phyloP scores from a whole-genome alignment of 768 basidiomycete species.

The Collybiopsis confluens region DNA sequence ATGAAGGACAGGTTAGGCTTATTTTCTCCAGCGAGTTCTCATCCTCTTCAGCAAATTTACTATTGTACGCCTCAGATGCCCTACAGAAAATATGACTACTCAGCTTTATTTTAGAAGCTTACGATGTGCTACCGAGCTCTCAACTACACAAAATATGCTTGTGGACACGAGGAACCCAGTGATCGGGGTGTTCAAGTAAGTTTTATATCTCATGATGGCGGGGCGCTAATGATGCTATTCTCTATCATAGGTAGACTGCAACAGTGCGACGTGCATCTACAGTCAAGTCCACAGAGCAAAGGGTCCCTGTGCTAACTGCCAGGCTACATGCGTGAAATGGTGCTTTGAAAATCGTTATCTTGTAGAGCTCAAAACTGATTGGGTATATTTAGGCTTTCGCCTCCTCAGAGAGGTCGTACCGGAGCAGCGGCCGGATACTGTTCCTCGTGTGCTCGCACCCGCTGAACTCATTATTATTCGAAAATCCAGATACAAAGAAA shows the following conservation, averaged over 20 bases:
- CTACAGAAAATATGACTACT: neutral
- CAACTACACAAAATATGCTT: constrained; percentile 3
- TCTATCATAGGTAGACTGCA: neutral
- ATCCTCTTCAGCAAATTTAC: neutral
- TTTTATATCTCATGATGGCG: neutral
- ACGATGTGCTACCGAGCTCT: constrained; percentile 7
- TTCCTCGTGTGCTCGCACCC: too few relatives aligned
- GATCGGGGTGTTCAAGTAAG: constrained; percentile 3
- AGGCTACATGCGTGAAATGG: neutral
- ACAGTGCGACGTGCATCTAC: neutral
- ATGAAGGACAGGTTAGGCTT: neutral
- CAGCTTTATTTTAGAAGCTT: too few relatives aligned
- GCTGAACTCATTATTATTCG: too few relatives aligned
- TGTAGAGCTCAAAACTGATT: too few relatives aligned
- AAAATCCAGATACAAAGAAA: too few relatives aligned
- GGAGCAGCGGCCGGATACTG: too few relatives aligned
- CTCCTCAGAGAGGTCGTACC: too few relatives aligned
- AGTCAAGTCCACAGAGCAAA: neutral
- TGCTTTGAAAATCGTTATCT: neutral
- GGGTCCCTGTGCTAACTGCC: neutral
- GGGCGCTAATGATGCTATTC: neutral
- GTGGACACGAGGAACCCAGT: constrained; percentile 2
- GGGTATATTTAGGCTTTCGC: too few relatives aligned
- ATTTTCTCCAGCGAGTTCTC: too few relatives aligned
- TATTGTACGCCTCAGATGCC: neutral